Evolutionary conservation across 768 basidiomycete genomes (phyloP), one percentile per base, ranked within the genome.

Genomic region (Psilocybe cubensis): DNA sequence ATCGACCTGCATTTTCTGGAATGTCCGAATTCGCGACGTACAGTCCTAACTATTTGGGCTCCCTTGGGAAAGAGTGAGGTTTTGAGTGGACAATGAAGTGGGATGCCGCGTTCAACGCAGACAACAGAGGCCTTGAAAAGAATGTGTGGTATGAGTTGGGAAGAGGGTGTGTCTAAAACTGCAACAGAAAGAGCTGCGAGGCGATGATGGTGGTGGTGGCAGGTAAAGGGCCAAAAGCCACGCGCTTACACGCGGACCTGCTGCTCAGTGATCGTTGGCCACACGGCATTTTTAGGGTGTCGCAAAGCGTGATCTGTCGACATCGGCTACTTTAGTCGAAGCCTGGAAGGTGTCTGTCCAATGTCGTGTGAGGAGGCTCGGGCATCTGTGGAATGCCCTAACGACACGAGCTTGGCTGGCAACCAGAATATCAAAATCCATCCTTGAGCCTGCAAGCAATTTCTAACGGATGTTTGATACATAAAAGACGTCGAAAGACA

Each of bases 1-100:
- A 52, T 70, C 68, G 50, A 73, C 61, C 42, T 63, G 64, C 66
- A 71, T 66, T 45, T 45, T 60, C 7, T 8, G 21, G 27, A 12
- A 29, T 17, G 8, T 38, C n/a, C n/a, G 35, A 38, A 38, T 29
- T 17, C 18, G n/a, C 25, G 27, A 5, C 31, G 18, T 29, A 25
- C 24, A 24, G 5, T 27, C 25, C 28, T 28, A 44, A 20, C 14
- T 44, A 25, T 41, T 5, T 9, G 40, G 6, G 40, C 17, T 35
- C 9, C 17, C 33, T 8, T 6, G 40, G 5, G 14, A 41, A 41
- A 23, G 10, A 25, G 24, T 9, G 23, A 46, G 10, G 27, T 7
- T 9, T 25, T 46, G n/a, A 17, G 20, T 27, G 18, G 20, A 10
- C 5, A 7, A 50, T 12, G 48, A 35, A 20, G 17, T 23, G 14